These are phyloP conservation scores for Akanthomyces muscarius DNA, from an alignment of 2,329 filamentous ascomycete species.

Conservation along the genomic window DNA sequence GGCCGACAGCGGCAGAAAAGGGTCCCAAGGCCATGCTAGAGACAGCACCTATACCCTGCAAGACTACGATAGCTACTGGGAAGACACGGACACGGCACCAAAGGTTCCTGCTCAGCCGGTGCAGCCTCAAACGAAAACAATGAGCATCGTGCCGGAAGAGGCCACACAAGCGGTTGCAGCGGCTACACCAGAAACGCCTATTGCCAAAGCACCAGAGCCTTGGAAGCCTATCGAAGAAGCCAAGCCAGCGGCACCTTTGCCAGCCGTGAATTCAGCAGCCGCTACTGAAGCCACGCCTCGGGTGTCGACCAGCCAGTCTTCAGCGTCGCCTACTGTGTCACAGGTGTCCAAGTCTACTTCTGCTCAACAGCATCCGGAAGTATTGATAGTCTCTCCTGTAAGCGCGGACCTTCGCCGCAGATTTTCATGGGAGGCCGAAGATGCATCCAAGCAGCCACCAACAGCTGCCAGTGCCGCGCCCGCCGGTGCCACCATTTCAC, in stretches of 20 bases:
- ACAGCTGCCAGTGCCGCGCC: neutral
- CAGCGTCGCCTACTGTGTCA: neutral
- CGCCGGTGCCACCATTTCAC: neutral
- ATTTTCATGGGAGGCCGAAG: conserved; percentile 37
- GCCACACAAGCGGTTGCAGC: neutral
- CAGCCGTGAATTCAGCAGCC: neutral
- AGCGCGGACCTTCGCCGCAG: conserved; percentile 24
- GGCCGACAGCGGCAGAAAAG: neutral
- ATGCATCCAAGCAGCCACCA: conserved; percentile 2
- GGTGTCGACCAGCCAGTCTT: neutral
- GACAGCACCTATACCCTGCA: conserved; percentile 62
- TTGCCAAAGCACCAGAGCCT: neutral
- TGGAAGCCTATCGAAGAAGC: neutral
- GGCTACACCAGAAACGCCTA: neutral
- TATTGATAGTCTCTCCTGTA: neutral
- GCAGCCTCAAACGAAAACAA: neutral
- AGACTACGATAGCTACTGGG: conserved; percentile 67
- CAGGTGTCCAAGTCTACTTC: neutral
- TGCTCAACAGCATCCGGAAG: neutral
- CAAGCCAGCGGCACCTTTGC: neutral
- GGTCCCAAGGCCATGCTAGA: conserved; percentile 25
- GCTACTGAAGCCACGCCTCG: neutral
- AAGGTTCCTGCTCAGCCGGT: neutral
- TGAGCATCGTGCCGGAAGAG: neutral
- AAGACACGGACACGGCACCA: conserved; percentile 29